Percentiles rank a stretch among this genome's conserved stretches.
Evolutionary conservation across 768 basidiomycete species (phyloP).

Genomic region (Nidula microcarpa): DNA sequence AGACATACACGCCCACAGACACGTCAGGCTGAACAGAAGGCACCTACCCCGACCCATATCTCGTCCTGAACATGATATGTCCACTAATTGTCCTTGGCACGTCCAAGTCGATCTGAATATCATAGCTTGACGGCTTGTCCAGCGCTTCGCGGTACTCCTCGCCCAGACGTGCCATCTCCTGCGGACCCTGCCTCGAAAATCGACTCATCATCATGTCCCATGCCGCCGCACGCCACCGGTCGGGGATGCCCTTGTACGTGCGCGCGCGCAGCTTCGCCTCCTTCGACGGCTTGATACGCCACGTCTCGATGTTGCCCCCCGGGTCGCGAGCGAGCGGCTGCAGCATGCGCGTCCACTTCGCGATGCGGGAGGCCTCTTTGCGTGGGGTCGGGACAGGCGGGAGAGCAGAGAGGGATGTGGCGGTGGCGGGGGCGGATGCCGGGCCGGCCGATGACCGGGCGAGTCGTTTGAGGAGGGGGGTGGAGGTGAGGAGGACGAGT

Average conservation of each 20-base stretch:
- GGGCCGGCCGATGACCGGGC: constrained; percentile 41
- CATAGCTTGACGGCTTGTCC: constrained; percentile 82
- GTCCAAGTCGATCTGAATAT: constrained; percentile 97
- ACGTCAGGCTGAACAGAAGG: constrained; percentile 2
- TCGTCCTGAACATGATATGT: constrained; percentile 90
- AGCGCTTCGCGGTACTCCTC: constrained; percentile 58
- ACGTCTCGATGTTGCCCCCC: constrained; percentile 74
- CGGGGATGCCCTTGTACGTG: constrained; percentile 94
- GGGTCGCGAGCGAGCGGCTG: constrained; percentile 60
- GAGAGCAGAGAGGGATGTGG: constrained; percentile 41
- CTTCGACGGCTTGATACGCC: constrained; percentile 66
- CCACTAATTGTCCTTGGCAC: constrained; percentile 95
- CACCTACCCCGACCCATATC: constrained; percentile 91
- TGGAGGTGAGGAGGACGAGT: constrained; percentile 63
- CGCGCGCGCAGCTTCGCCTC: constrained; percentile 68
- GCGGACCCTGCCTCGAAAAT: constrained; percentile 41
- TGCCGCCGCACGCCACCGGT: constrained; percentile 89
- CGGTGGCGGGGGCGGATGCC: constrained; percentile 39
- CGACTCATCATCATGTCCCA: constrained; percentile 81
- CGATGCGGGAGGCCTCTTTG: constrained; percentile 75
- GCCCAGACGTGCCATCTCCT: constrained; percentile 40
- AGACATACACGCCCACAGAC: background rate
- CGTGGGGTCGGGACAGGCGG: constrained; percentile 43
- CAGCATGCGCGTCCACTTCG: constrained; percentile 94
- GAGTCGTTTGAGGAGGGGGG: constrained; percentile 61